These are phyloP conservation scores for Peterozyma xylosa DNA, from an alignment of 805 yeast genomes.

Conservation along the genomic window DNA sequence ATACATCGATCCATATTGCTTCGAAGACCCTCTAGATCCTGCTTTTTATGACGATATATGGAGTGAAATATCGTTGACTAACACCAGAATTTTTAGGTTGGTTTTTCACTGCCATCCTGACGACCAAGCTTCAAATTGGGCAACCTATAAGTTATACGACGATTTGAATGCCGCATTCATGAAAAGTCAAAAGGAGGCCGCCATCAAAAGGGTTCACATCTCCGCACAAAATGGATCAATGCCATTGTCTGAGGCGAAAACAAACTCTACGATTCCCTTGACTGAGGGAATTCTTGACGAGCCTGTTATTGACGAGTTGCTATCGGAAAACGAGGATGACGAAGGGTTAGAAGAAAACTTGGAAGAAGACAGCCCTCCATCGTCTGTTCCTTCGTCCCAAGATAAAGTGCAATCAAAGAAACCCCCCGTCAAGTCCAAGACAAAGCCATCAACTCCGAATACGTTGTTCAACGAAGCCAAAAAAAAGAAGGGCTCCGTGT, in stretches of 20 bases:
- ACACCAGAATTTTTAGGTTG: slow-evolving; percentile 72
- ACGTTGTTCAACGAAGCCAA: neutral
- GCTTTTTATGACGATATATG: slow-evolving; percentile 81
- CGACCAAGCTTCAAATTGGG: slow-evolving; percentile 84
- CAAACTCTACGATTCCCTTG: too few species aligned
- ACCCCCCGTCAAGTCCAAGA: neutral
- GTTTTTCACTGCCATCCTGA: slow-evolving; percentile 96
- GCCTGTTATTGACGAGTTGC: too few species aligned
- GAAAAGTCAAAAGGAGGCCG: slow-evolving; percentile 18
- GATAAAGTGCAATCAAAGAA: neutral
- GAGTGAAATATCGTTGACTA: slow-evolving; percentile 76
- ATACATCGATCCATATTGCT: slow-evolving; percentile 75
- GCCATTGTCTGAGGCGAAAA: too few species aligned
- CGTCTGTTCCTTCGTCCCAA: neutral
- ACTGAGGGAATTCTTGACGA: too few species aligned
- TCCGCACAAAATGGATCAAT: too few species aligned
- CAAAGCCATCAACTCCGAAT: neutral
- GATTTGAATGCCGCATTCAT: slow-evolving; percentile 54
- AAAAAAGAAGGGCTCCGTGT: slow-evolving; percentile 5
- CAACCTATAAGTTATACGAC: slow-evolving; percentile 70
- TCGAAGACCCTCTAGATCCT: slow-evolving; percentile 81
- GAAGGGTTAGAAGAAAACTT: neutral
- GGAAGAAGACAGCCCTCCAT: neutral
- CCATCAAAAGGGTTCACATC: neutral
- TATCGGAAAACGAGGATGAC: too few species aligned